Evolutionary conservation across 495 filamentous ascomycete genomes (phyloP).

Genomic region (Neurospora sp.): DNA sequence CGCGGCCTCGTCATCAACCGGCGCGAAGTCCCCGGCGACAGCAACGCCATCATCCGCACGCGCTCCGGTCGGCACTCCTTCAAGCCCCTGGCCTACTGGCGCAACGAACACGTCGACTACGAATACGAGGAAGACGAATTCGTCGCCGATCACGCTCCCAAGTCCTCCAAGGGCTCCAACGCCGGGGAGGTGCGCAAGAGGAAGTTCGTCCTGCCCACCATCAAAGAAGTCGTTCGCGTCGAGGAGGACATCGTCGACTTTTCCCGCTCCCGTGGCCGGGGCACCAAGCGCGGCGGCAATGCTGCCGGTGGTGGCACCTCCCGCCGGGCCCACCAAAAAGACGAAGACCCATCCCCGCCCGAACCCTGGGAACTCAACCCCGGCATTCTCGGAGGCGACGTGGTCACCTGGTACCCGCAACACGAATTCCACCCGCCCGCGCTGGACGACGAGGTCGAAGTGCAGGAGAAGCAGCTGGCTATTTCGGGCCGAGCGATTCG

Average conservation of each 20-base stretch:
- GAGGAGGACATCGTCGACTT: slow-evolving; percentile 42
- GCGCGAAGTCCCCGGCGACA: slow-evolving; percentile 47
- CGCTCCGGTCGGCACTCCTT: slow-evolving; percentile 47
- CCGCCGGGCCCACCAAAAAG: slow-evolving; percentile 9
- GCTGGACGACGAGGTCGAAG: slow-evolving; percentile 37
- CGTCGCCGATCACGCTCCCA: not conserved
- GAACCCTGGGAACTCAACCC: slow-evolving; percentile 42
- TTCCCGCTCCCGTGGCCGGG: not conserved
- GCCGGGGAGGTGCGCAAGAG: slow-evolving; percentile 4
- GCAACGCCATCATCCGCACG: slow-evolving; percentile 39
- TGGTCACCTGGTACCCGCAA: slow-evolving; percentile 35
- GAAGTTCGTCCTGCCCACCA: slow-evolving; percentile 48
- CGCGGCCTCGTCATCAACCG: slow-evolving; percentile 63
- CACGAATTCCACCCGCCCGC: slow-evolving; percentile 29
- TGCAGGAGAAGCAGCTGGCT: slow-evolving; percentile 56
- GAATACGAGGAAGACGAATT: slow-evolving; percentile 40
- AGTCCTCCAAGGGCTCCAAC: slow-evolving; percentile 12
- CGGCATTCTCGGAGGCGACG: slow-evolving; percentile 35
- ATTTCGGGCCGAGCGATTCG: slow-evolving; percentile 65
- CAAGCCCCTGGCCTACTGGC: slow-evolving; percentile 79
- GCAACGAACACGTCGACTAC: slow-evolving; percentile 67
- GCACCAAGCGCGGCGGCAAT: not conserved
- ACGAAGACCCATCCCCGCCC: slow-evolving; percentile 37
- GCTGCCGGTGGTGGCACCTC: not conserved
- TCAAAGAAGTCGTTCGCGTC: slow-evolving; percentile 66